phyloP scores from a whole-genome alignment of 164 flowering plant genomes.

The Sextonia rubra region DNA sequence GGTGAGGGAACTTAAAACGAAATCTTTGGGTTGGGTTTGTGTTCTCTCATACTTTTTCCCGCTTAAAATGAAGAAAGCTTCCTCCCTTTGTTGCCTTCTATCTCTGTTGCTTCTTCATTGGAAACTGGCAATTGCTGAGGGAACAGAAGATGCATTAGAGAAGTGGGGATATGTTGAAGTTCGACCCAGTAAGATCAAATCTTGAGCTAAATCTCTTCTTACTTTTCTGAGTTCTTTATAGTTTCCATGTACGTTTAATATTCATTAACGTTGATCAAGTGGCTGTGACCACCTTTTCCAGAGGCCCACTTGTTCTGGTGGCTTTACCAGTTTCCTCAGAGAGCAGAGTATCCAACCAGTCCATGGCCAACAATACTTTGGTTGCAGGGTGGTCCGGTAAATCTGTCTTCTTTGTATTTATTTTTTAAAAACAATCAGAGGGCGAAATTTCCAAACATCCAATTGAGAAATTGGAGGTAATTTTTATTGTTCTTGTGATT shows the following conservation, averaged over 20 bases:
- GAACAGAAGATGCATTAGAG: slow-evolving; percentile 44
- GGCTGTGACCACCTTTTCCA: slow-evolving; percentile 13
- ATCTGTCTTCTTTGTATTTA: slow-evolving; percentile 2
- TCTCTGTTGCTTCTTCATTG: slow-evolving; percentile 3
- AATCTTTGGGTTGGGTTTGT: neutral
- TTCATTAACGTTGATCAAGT: too few relatives aligned
- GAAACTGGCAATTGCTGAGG: slow-evolving; percentile 13
- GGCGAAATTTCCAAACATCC: neutral
- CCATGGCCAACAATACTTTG: slow-evolving; percentile 61
- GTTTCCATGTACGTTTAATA: neutral
- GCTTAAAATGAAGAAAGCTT: neutral
- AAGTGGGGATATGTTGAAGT: slow-evolving; percentile 59
- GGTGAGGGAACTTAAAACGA: too few relatives aligned
- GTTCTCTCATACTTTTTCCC: neutral
- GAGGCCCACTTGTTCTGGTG: slow-evolving; percentile 68
- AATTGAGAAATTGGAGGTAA: neutral
- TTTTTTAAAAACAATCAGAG: too few relatives aligned
- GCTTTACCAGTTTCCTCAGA: slow-evolving; percentile 48
- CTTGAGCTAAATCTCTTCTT: neutral
- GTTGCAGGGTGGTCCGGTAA: slow-evolving; percentile 73
- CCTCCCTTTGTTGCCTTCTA: neutral
- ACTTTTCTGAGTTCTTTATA: neutral
- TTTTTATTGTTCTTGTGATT: neutral
- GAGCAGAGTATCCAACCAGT: slow-evolving; percentile 30
- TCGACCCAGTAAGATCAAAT: slow-evolving; percentile 36